Conservation (phyloP, 2,329 filamentous ascomycete genomes). For the Fusarium sp. region DNA sequence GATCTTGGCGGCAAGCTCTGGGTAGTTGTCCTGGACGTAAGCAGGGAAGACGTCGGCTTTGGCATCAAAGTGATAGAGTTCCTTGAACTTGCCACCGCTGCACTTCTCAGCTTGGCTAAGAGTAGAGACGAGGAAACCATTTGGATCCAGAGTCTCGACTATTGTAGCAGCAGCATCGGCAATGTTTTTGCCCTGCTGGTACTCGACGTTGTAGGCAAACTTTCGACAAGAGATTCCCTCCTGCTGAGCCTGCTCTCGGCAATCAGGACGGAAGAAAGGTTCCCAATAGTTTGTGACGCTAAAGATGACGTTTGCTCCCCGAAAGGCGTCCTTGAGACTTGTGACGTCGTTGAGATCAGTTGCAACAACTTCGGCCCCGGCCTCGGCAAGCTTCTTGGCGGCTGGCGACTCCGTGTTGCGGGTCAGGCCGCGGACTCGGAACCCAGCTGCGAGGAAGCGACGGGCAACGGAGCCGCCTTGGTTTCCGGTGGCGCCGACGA, state of each 20-base stretch:
- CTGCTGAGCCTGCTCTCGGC: constrained; percentile 56
- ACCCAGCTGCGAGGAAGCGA: constrained; percentile 60
- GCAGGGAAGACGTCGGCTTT: constrained; percentile 67
- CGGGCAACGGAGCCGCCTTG: constrained; percentile 69
- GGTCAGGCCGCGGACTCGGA: constrained; percentile 64
- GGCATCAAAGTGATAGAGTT: constrained; percentile 68
- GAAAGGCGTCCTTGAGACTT: constrained; percentile 59
- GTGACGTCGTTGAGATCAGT: constrained; percentile 61
- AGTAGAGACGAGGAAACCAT: constrained; percentile 67
- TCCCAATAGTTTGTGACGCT: constrained; percentile 71
- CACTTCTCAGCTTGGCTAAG: constrained; percentile 64
- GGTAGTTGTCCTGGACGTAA: constrained; percentile 62
- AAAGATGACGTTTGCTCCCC: constrained; percentile 67
- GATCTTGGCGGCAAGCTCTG: constrained; percentile 64
- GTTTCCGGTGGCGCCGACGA: constrained; percentile 65
- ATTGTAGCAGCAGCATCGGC: constrained; percentile 66
- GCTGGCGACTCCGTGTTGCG: constrained; percentile 60
- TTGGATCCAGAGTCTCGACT: constrained; percentile 58
- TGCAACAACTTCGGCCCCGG: constrained; percentile 61
- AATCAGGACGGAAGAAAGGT: constrained; percentile 63
- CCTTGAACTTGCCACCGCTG: constrained; percentile 61
- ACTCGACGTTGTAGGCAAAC: constrained; percentile 65
- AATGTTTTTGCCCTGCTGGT: constrained; percentile 62
- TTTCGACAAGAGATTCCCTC: constrained; percentile 59
- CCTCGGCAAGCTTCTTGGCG: constrained; percentile 57